These are phyloP conservation scores for Trametopsis cervina DNA, from an alignment of 768 basidiomycete genomes.

Conservation along the genomic window DNA sequence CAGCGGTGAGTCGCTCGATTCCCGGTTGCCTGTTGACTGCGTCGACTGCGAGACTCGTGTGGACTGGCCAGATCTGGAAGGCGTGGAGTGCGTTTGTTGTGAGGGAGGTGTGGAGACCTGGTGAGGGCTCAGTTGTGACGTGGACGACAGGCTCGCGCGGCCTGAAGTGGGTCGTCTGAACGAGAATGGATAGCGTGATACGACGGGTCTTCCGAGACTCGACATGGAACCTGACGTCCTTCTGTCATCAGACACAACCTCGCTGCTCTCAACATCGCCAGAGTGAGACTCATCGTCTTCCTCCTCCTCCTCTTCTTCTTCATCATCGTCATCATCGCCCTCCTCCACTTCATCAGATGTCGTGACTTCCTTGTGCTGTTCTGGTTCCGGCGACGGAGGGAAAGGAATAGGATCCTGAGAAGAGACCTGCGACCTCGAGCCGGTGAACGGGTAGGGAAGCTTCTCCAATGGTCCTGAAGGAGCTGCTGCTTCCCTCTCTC, in stretches of 20 bases:
- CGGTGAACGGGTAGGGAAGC: conserved; percentile 68
- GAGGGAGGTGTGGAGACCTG: conserved; percentile 10
- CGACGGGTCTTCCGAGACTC: conserved; percentile 71
- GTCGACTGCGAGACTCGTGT: conserved; percentile 28
- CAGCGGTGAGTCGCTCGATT: conserved; percentile 53
- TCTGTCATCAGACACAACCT: conserved; percentile 43
- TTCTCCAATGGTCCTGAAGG: conserved; percentile 38
- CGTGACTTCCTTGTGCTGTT: conserved; percentile 26
- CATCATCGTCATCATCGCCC: conserved; percentile 21
- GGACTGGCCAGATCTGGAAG: conserved; percentile 24
- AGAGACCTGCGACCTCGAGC: conserved; percentile 51
- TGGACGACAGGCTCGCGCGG: conserved; percentile 26
- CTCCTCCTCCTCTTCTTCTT: conserved; percentile 29
- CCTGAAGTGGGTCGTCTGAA: conserved; percentile 43
- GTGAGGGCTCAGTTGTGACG: conserved; percentile 19
- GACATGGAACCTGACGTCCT: conserved; percentile 80
- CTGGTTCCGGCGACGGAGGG: conserved; percentile 54
- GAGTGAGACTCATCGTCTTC: conserved; percentile 40
- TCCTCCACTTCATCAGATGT: conserved; percentile 13
- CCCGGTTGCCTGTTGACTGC: conserved; percentile 57
- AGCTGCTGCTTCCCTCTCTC: conserved; percentile 35
- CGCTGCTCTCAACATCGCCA: conserved; percentile 31
- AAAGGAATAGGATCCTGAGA: conserved; percentile 66
- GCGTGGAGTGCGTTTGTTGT: conserved; percentile 20
- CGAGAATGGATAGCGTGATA: conserved; percentile 64